phyloP scores from a whole-genome alignment of 2,329 filamentous ascomycete species.

The Diaporthe velutina region DNA sequence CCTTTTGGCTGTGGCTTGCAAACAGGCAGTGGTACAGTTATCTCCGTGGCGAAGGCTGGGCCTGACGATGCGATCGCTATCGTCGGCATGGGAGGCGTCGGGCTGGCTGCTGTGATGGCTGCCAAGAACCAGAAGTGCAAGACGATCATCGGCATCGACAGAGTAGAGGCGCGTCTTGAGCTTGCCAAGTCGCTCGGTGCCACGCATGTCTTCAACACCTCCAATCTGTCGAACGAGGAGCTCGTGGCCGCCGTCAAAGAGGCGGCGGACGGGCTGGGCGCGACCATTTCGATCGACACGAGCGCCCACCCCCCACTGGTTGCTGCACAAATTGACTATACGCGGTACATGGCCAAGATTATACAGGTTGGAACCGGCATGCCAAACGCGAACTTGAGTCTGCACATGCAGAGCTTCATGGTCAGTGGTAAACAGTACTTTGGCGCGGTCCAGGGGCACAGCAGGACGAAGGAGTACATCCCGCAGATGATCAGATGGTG shows the following conservation, averaged over 20 bases:
- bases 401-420: constrained; percentile 61
- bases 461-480: constrained; percentile 56
- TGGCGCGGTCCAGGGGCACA: constrained; percentile 50
- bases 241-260: constrained; percentile 61
- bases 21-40: constrained; percentile 49
- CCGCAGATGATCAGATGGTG: constrained; percentile 42
- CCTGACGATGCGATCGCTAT: constrained; percentile 43
- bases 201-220: constrained; percentile 51
- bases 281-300: constrained; percentile 62
- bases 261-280: constrained; percentile 60
- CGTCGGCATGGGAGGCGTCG: constrained; percentile 48
- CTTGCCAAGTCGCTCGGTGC: constrained; percentile 54
- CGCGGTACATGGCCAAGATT: constrained; percentile 59
- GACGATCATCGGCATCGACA: constrained; percentile 56
- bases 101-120: constrained; percentile 41
- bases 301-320: constrained; percentile 58
- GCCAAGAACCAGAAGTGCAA: constrained; percentile 38
- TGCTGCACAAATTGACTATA: constrained; percentile 55
- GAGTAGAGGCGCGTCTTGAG: constrained; percentile 56
- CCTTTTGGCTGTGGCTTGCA: constrained; percentile 50
- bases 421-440: constrained; percentile 60
- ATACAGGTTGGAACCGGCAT: constrained; percentile 64
- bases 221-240: constrained; percentile 50
- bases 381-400: constrained; percentile 54
- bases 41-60: constrained; percentile 46